phyloP scores from a whole-genome alignment of 1,284 basidiomycete species.

The Gomphus bonarii region DNA sequence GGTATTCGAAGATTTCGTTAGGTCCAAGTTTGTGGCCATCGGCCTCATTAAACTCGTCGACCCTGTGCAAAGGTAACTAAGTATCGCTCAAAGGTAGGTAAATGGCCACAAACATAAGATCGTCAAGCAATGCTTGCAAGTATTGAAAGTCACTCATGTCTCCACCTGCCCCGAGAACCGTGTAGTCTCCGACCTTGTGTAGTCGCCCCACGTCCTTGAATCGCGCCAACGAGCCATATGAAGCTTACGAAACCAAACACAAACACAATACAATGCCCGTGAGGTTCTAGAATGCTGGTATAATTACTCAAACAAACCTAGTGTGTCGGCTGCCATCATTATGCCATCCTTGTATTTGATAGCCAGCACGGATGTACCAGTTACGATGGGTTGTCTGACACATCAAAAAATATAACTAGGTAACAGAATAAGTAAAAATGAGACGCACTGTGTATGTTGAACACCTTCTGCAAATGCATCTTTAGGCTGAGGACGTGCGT shows the following conservation, averaged over 20 bases:
- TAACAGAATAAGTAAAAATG: not conserved
- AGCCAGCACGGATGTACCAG: constrained; percentile 91
- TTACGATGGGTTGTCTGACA: constrained; percentile 85
- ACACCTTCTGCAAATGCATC: constrained; percentile 55
- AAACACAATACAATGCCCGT: not conserved
- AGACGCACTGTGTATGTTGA: constrained; percentile 64
- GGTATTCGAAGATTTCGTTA: constrained; percentile 87
- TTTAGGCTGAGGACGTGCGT: constrained; percentile 41
- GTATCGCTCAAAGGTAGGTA: not conserved
- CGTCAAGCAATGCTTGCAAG: constrained; percentile 71
- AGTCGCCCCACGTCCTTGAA: constrained; percentile 95
- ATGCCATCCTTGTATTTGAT: constrained; percentile 94
- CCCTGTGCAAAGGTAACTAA: constrained; percentile 23
- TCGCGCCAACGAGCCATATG: constrained; percentile 93
- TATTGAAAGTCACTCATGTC: constrained; percentile 99
- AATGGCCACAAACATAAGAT: constrained; percentile 36
- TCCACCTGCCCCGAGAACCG: constrained; percentile 86
- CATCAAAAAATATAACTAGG: not conserved
- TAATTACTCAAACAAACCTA: constrained; percentile 45
- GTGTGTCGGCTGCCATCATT: constrained; percentile 98
- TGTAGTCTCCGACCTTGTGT: constrained; percentile 73
- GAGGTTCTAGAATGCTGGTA: not conserved
- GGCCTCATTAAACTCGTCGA: constrained; percentile 70
- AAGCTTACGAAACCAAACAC: constrained; percentile 44
- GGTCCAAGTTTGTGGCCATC: constrained; percentile 87